These are phyloP conservation scores for Sphaceloma murrayae DNA, from an alignment of 2,329 filamentous ascomycete genomes.

Conservation along the genomic window DNA sequence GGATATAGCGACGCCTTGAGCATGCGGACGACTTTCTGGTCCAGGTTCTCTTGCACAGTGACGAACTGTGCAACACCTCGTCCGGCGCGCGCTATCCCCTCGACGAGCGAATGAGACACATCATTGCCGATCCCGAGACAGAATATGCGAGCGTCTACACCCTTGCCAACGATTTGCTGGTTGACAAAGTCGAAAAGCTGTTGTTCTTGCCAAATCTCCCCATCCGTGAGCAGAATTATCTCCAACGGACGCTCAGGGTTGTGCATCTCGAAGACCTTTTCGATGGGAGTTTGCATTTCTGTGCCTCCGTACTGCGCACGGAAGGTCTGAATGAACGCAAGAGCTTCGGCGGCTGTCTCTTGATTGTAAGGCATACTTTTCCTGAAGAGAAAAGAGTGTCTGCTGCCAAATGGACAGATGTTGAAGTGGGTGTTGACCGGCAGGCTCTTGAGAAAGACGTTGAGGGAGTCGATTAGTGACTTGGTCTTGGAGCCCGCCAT, in stretches of 20 bases:
- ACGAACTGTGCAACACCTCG: conserved; percentile 55
- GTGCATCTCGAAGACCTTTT: conserved; percentile 39
- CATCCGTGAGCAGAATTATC: conserved; percentile 49
- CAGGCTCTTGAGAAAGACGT: conserved; percentile 56
- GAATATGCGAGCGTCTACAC: conserved; percentile 45
- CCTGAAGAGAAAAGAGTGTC: conserved; percentile 39
- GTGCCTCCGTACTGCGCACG: conserved; percentile 45
- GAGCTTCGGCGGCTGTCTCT: conserved; percentile 36
- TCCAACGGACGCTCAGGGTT: conserved; percentile 41
- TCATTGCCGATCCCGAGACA: conserved; percentile 46
- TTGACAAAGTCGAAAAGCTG: conserved; percentile 42
- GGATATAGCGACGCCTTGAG: conserved; percentile 59
- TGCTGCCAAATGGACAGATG: conserved; percentile 56
- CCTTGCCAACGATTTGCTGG: conserved; percentile 32
- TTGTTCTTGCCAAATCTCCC: conserved; percentile 44
- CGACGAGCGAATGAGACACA: conserved; percentile 48
- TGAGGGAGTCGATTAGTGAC: conserved; percentile 47
- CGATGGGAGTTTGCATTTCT: conserved; percentile 41
- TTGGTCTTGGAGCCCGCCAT: conserved; percentile 46
- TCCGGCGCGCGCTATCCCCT: conserved; percentile 49
- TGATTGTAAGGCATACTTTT: conserved; percentile 40
- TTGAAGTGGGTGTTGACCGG: conserved; percentile 58
- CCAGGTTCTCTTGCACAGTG: conserved; percentile 53
- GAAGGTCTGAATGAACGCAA: conserved; percentile 36
- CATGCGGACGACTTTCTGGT: conserved; percentile 63